Percentiles rank a stretch among this genome's conserved stretches.
Evolutionary conservation across 2,329 filamentous ascomycete genomes (phyloP).

Genomic region (Paraphoma chrysanthemicola): DNA sequence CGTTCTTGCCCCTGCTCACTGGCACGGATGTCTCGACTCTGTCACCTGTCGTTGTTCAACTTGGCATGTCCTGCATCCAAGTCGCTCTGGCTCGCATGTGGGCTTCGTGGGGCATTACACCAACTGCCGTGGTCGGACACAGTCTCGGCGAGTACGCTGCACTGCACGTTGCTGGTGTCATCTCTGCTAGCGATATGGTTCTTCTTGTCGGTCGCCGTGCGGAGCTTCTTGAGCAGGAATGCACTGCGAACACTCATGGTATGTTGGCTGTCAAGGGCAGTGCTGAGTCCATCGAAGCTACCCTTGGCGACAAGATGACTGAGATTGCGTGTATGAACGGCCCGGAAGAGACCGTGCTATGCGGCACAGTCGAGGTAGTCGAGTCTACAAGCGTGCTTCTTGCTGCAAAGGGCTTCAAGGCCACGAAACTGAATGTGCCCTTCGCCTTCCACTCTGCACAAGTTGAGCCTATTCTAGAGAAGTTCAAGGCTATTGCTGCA

Average conservation of each 20-base stretch:
- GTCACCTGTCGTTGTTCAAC: conserved; percentile 60
- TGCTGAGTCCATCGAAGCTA: conserved; percentile 60
- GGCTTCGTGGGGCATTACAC: conserved; percentile 61
- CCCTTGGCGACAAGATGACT: conserved; percentile 57
- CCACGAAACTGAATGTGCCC: conserved; percentile 68
- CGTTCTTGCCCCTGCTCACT: conserved; percentile 57
- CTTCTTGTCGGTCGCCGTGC: conserved; percentile 75
- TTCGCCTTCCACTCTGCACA: conserved; percentile 73
- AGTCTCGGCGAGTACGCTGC: conserved; percentile 78
- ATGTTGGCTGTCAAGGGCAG: conserved; percentile 68
- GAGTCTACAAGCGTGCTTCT: conserved; percentile 60
- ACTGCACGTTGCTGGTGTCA: conserved; percentile 72
- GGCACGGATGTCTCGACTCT: conserved; percentile 58
- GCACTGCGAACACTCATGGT: conserved; percentile 69
- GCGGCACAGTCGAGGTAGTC: conserved; percentile 66
- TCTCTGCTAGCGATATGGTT: conserved; percentile 74
- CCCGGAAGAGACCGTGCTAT: conserved; percentile 76
- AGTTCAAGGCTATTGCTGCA: conserved; percentile 63
- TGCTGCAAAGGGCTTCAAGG: conserved; percentile 62
- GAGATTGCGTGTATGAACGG: conserved; percentile 78
- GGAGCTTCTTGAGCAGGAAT: conserved; percentile 68
- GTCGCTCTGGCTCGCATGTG: conserved; percentile 61
- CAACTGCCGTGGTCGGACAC: conserved; percentile 60
- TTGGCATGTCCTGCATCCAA: conserved; percentile 61
- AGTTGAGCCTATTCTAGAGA: conserved; percentile 67